These are phyloP conservation scores for Ceratocystis papillata DNA, from an alignment of 2,329 filamentous ascomycete genomes.

Conservation along the genomic window DNA sequence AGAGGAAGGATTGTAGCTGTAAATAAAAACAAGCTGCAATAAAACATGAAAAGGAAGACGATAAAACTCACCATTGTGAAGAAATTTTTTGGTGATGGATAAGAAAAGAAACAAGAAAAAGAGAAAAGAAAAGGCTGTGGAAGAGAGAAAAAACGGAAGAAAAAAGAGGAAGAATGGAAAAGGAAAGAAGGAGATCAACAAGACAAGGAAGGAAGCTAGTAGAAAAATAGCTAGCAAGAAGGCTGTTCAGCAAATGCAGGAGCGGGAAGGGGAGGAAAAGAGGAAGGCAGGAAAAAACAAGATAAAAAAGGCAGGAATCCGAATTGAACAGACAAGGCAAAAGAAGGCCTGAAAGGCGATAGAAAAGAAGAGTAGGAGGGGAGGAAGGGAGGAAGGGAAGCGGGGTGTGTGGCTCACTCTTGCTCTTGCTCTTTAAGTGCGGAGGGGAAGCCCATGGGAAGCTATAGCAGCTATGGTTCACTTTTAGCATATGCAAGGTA, in stretches of 20 bases:
- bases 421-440: background rate
- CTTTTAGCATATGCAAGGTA: too few relatives aligned
- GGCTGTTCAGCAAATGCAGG: slow-evolving; percentile 25
- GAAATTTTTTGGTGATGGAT: slow-evolving; percentile 5
- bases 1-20: slow-evolving; percentile 14
- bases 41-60: background rate
- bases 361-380: background rate
- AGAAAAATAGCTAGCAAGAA: slow-evolving; percentile 28
- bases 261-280: slow-evolving; percentile 17
- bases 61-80: slow-evolving; percentile 24
- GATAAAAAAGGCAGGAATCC: background rate
- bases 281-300: slow-evolving; percentile 24
- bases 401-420: slow-evolving; percentile 16
- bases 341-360: background rate
- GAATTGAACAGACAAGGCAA: background rate
- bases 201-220: slow-evolving; percentile 23
- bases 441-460: background rate
- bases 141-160: slow-evolving; percentile 22
- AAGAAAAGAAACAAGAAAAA: slow-evolving; percentile 23
- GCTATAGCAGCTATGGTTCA: background rate
- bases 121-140: slow-evolving; percentile 5
- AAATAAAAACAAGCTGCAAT: background rate
- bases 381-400: slow-evolving; percentile 23
- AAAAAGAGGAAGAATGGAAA: slow-evolving; percentile 26
- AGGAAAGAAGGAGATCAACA: slow-evolving; percentile 26